Percentiles rank a stretch among this genome's conserved stretches.
These are phyloP conservation scores for Corymbia citriodora DNA, from an alignment of 441 rosid genomes.

Conservation along the genomic window DNA sequence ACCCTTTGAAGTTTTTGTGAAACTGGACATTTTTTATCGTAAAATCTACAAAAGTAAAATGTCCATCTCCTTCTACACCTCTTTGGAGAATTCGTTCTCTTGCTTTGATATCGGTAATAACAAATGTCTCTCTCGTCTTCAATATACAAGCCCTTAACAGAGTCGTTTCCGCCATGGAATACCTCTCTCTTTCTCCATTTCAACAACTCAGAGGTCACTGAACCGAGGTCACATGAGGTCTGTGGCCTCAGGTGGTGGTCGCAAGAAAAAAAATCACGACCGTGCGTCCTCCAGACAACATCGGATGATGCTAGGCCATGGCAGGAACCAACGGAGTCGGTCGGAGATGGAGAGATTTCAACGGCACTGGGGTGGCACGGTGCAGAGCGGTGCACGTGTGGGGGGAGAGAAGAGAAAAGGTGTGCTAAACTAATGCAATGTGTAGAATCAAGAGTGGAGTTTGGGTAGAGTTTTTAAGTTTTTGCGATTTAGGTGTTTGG, in stretches of 20 bases:
- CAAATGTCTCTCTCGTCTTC: not conserved
- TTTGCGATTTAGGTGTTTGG: not conserved
- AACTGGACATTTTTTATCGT: not conserved
- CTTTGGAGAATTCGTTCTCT: not conserved
- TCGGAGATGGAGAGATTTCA: not conserved
- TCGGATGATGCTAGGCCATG: not conserved
- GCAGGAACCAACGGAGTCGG: not conserved
- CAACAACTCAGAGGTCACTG: not conserved
- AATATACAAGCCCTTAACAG: not conserved
- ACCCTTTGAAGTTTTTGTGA: not conserved
- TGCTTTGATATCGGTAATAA: not conserved
- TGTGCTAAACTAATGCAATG: not conserved
- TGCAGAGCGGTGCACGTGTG: not conserved
- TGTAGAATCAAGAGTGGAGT: not conserved
- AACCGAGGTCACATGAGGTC: not conserved
- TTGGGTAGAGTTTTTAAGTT: not conserved
- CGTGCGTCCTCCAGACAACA: not conserved
- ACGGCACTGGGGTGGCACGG: not conserved
- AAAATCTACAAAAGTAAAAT: not conserved
- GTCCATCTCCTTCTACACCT: not conserved
- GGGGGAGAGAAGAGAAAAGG: not conserved
- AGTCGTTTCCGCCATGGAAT: not conserved
- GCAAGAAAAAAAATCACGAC: not conserved
- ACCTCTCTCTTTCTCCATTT: not conserved
- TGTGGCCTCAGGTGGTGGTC: not conserved